Base-by-base conservation (phyloP, 202 grass and related monocot species). In the Setaria italica region DNA sequence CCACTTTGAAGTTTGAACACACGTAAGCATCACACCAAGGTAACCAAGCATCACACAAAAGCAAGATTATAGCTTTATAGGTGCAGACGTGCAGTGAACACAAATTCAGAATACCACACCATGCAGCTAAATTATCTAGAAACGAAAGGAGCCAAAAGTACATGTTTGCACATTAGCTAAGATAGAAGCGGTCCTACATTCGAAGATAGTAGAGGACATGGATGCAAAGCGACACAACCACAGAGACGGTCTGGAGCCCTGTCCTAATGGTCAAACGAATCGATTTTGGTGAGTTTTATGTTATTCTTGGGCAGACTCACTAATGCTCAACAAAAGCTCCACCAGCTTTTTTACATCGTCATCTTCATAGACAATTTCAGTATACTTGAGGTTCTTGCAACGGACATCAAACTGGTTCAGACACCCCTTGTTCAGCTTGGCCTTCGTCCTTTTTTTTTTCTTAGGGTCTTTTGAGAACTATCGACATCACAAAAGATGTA, bases 371-470 rank as follows among this genome's bases (percentile, higher is more conserved):
- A 73, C 63, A 17, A 73, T 73, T 37, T 83, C 56, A n/a, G 69
- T 83, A 16, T 74, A 43, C 69, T 15, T 74, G 56, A 83, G 80
- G 30, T 73, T 62, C 68, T 82, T 33, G 68, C 53, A 73, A 6
- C 13, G 10, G 42, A 14, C 55, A 50, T 60, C 8, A 25, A 78
- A 25, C 7, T 19, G 7, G 39, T 33, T 33, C 13, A 76, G 51
- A 56, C 0, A 39, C 32, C 0, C 32, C 70, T 30, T 74, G 7
- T 21, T 75, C 1, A 2, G 39, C 17, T 39, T 76, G 9, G 1
- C 30, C 3, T 39, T 39, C 3, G 37, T 39, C 4, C 37, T 4
- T 39, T 9, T 53, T 9, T 35, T 56, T 41, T 57, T 14, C 16
- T 57, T 57, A 7, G 5, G 51, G n/a, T 56, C 32, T 12, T 56